Evolutionary conservation across 2,329 filamentous ascomycete species (phyloP), one percentile per base, ranked within the genome.

Genomic region (Onygenales sp.): DNA sequence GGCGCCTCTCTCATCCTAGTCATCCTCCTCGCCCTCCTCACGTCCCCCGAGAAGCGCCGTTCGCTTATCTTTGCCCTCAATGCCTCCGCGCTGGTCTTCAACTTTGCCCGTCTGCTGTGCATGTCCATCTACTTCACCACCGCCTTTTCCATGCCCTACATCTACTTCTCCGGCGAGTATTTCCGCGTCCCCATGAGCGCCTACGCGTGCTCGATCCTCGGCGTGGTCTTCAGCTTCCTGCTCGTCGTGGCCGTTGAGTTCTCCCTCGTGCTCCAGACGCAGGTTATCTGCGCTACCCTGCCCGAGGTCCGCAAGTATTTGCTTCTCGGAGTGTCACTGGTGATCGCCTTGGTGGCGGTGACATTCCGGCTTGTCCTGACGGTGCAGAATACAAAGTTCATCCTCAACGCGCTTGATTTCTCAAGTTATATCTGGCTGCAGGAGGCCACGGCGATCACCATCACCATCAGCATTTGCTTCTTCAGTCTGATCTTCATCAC

Each of bases 21-120:
- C 14, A 59, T 85, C 43, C 74, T 86, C 33, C 72, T 91, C 2
- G 70, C 89, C 9, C 70, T 85, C 54, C 77, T 91, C 66, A 90
- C 87, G 0, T 80, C 81, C 17, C 66, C 74, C 0, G 74, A 81
- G 58, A 89, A 88, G 65, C 79, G 87, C 55, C 71, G 72, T 51
- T 84, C 84, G 1, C 64, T 75, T 0, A 77, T 88, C 17, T 87
- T 86, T 65, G 63, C 84, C 57, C 73, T 90, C 61, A 89, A 91
- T 64, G 59, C 79, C 17, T 55, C 76, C 27, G 79, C 80, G 11
- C 76, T 94, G 17, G 49, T 79, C 48, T 64, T 83, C 62, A 83
- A 85, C 67, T 71, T 79, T 49, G 66, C 82, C 45, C 83, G 86
- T 10, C 55, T 71, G 43, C 56, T 70, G 17, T 67, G 65, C 52